Percentiles rank a stretch among this genome's conserved stretches.
Evolutionary conservation across 1,284 basidiomycete species (phyloP).

Genomic region (Takashimella koratensis): DNA sequence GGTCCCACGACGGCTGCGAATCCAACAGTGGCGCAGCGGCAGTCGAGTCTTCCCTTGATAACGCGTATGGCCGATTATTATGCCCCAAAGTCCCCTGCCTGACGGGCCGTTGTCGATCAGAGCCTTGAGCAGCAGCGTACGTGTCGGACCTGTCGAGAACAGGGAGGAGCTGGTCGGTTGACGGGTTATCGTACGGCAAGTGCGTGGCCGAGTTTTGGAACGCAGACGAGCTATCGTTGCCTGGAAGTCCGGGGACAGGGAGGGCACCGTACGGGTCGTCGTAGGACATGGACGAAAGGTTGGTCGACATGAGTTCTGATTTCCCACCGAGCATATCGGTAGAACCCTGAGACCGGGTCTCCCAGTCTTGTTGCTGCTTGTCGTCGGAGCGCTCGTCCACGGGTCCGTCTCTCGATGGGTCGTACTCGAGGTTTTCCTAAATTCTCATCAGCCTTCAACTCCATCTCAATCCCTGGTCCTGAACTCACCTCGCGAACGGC

Average conservation of each 20-base stretch:
- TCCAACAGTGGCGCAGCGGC: constrained; percentile 21
- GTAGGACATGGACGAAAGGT: constrained; percentile 7
- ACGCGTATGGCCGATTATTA: not conserved
- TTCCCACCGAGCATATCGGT: constrained; percentile 37
- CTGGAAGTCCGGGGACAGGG: not conserved
- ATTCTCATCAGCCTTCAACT: constrained; percentile 1
- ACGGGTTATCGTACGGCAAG: constrained; percentile 31
- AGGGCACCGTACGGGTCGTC: not conserved
- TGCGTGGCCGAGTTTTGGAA: constrained; percentile 17
- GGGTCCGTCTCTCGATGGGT: constrained; percentile 39
- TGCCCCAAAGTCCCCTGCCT: not conserved
- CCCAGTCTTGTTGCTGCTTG: constrained; percentile 39
- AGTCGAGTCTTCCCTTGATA: constrained; percentile 14
- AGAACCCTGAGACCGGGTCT: constrained; percentile 39
- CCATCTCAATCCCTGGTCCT: not conserved
- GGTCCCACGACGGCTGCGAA: not conserved
- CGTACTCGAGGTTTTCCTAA: constrained; percentile 49
- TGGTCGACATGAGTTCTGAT: constrained; percentile 18
- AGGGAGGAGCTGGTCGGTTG: constrained; percentile 36
- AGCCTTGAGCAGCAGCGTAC: not conserved
- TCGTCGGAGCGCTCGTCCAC: constrained; percentile 20
- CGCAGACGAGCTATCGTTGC: constrained; percentile 8
- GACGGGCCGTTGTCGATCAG: not conserved
- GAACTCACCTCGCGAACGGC: constrained; percentile 41
- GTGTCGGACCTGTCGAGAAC: not conserved